Base-by-base conservation (phyloP, 768 basidiomycete species). In the Suillus cothurnatus region DNA sequence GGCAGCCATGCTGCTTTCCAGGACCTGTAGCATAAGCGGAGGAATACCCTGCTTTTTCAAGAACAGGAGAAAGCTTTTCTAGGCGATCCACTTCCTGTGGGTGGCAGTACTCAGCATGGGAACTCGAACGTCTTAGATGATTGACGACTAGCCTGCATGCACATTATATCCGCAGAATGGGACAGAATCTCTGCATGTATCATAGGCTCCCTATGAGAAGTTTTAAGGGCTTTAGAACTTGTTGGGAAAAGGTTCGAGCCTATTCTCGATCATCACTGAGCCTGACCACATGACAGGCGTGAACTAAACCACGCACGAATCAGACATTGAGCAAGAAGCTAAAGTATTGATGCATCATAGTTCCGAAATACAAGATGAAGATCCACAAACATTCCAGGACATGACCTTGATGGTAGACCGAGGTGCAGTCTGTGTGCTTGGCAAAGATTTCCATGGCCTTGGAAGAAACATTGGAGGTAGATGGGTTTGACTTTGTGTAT, bases 81-180 rank as follows among this genome's bases (percentile, higher is more conserved):
- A 95, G 79, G 45, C 88, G 82, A 71, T 97, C 96, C 9, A 95
- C 94, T 82, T 98, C 95, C 94, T 97, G 73, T 32, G 26, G 34
- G 60, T 55, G 47, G 60, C 39, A 28, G 26, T 12, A 41, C 58
- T 59, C 17, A 28, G 38, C 21, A 53, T 58, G 26, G 60, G 53
- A 61, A 53, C 52, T 9, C 31, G 49, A 39, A 50, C 28, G 34
- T 41, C 21, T 49, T 26, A 28, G 21, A 61, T 64, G 28, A 34
- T 34, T 38, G 38, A 71, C 78, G 12, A 72, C 78, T 66, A 74
- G 91, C 95, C 82, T 97, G 95, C 52, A 97, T 83, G 73, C 95
- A 97, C 52, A 95, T 76, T 31, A 97, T 85, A 75, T 96, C 93
- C 2, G 92, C 87, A n/a, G 84, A 71, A 64, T 91, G 86, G 3